A percentile compares a stretch with the other conserved stretches of the same genome.
These are phyloP conservation scores for Planoprotostelium fungivorum DNA, from an alignment of 78 protist species.

Conservation along the genomic window DNA sequence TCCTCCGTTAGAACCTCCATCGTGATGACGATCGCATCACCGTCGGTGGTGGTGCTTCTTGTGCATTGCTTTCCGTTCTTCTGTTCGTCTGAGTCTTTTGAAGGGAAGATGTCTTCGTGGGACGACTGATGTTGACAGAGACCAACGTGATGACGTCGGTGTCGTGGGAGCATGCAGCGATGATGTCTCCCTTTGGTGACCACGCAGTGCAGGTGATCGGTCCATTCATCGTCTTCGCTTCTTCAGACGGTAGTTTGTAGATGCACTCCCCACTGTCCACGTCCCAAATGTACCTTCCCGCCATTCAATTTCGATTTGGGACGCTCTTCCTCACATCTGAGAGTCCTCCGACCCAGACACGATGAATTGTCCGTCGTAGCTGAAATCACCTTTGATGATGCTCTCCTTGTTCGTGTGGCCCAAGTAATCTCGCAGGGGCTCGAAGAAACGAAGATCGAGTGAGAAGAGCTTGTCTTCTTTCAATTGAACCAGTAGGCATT, in stretches of 20 bases:
- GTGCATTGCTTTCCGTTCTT: neutral
- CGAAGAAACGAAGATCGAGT: neutral
- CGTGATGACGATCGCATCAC: neutral
- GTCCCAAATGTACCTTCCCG: neutral
- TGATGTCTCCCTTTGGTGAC: neutral
- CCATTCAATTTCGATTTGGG: neutral
- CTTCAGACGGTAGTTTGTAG: neutral
- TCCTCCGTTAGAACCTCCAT: neutral
- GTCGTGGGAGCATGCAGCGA: neutral
- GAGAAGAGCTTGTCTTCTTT: neutral
- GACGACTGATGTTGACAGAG: too few relatives aligned
- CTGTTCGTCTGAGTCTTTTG: neutral
- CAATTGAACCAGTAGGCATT: neutral
- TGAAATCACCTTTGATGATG: neutral
- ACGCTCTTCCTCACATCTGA: neutral
- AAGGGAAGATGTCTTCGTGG: neutral
- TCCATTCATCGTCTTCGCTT: neutral
- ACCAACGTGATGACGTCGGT: neutral
- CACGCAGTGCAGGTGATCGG: neutral
- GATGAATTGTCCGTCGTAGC: neutral
- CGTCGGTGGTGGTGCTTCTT: neutral
- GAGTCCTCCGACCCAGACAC: neutral
- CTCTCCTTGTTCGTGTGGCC: neutral
- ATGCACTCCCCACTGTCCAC: neutral
- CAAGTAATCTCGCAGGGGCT: neutral